phyloP scores from a whole-genome alignment of 495 filamentous ascomycete species.

The Hyaloscypha hepaticicola region DNA sequence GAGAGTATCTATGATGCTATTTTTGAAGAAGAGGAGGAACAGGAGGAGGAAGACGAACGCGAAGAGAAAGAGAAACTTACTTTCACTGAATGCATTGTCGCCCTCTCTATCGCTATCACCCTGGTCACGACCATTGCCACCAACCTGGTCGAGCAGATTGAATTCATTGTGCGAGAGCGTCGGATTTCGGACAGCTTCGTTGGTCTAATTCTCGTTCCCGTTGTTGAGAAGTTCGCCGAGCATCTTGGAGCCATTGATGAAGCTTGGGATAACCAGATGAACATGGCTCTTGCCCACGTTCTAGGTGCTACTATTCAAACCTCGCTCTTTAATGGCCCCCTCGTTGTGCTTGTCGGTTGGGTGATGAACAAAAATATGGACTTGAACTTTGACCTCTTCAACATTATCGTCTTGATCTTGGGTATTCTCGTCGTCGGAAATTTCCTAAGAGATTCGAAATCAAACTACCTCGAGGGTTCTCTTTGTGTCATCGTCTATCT shows the following conservation, averaged over 20 bases:
- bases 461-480: constrained; percentile 77
- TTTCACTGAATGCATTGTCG: constrained; percentile 68
- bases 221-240: constrained; percentile 91
- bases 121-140: constrained; percentile 80
- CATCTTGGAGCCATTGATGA: constrained; percentile 92
- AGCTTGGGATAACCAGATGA: constrained; percentile 85
- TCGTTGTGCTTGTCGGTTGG: constrained; percentile 87
- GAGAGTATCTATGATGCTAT: constrained; percentile 73
- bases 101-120: constrained; percentile 63
- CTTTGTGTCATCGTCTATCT: constrained; percentile 72
- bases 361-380: constrained; percentile 70
- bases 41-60: constrained; percentile 70
- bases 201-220: constrained; percentile 74
- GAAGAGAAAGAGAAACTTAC: constrained; percentile 69
- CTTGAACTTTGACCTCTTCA: constrained; percentile 86
- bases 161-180: constrained; percentile 57
- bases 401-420: constrained; percentile 84
- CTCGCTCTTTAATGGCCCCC: constrained; percentile 81
- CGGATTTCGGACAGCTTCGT: constrained; percentile 77
- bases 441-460: constrained; percentile 76
- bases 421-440: constrained; percentile 85
- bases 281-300: constrained; percentile 88
- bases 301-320: constrained; percentile 89
- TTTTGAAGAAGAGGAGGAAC: constrained; percentile 67
- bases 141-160: constrained; percentile 78